Base-by-base conservation (phyloP, 768 basidiomycete genomes). In the Auricularia sp. region DNA sequence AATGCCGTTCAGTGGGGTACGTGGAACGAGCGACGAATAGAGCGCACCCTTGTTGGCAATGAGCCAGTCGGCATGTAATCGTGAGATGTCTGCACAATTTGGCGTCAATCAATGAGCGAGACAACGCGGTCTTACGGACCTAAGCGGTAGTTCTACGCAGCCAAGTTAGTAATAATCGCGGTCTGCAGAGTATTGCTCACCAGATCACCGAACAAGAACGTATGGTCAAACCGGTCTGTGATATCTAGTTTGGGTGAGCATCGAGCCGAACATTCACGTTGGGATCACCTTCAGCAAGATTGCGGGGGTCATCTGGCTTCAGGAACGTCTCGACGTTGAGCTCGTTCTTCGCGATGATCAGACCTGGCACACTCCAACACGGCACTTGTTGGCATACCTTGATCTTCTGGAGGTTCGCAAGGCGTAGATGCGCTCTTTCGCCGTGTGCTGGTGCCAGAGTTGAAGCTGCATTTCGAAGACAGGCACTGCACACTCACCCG, bases 31-130 rank as follows among this genome's bases (percentile, higher is more conserved):
- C 23, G 23, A 62, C 33, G 42, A 36, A 29, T 34, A 4, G 12
- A 21, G 67, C 75, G 44, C 67, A 90, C 90, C 90, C 78, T 87
- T 86, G 42, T 85, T 83, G 33, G 90, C 84, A 65, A 95, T 86
- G 3, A 98, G 78, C 93, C 94, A 97, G 74, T 98, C 95, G 3
- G 94, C 94, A 71, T 98, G 95, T 12, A 95, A 75, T 18, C 95
- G 83, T 5, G 93, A 88, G 56, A 97, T 84, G 67, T 95, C 87
- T 59, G 34, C 10, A 3, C 39, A 14, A 42, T 1, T 42, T 7
- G 7, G 7, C 39, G 39, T 42, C 12, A 42, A 4, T 7, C 39
- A 14, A 8, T 42, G 2, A 14, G 39, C 39, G 2, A 4, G 39
- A 4, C 39, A 42, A 42, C 23, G 29, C 29, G 54, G 4, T 44